A percentile compares a stretch with the other conserved stretches of the same genome.
Conservation (phyloP, 257 asterid genomes). For the Ocimum tenuiflorum region DNA sequence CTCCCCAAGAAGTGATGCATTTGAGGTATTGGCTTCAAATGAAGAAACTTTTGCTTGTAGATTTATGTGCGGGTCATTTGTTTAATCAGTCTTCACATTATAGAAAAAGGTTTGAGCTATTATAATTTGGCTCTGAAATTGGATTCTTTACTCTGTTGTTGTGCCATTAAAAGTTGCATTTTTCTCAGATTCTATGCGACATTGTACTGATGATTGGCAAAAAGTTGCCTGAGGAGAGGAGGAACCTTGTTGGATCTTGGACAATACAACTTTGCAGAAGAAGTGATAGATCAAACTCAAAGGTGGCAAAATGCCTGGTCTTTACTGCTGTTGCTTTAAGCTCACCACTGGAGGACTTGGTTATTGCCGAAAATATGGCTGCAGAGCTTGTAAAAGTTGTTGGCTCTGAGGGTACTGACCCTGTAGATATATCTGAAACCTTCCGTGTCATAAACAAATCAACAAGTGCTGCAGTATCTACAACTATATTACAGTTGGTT, state of each 20-base stretch:
- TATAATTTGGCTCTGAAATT: slow-evolving; percentile 3
- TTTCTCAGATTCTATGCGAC: slow-evolving; percentile 51
- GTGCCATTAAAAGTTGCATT: neutral
- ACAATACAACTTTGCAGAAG: slow-evolving; percentile 43
- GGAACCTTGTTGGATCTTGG: slow-evolving; percentile 56
- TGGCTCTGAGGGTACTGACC: slow-evolving; percentile 41
- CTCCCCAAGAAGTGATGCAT: neutral
- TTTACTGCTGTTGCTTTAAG: slow-evolving; percentile 43
- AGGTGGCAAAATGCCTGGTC: slow-evolving; percentile 54
- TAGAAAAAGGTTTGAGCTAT: neutral
- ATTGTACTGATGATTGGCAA: slow-evolving; percentile 50
- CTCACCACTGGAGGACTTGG: slow-evolving; percentile 56
- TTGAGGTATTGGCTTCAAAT: neutral
- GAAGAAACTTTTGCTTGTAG: neutral
- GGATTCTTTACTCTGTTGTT: neutral
- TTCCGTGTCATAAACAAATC: slow-evolving; percentile 52
- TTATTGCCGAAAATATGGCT: slow-evolving; percentile 48
- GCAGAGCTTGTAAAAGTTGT: slow-evolving; percentile 49
- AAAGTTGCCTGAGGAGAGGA: slow-evolving; percentile 44
- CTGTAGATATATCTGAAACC: slow-evolving; percentile 41
- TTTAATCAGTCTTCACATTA: neutral
- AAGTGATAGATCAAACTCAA: slow-evolving; percentile 41
- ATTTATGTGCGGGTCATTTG: neutral
- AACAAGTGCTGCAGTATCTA: slow-evolving; percentile 51
- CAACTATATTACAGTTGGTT: slow-evolving; percentile 48